A percentile compares a stretch with the other conserved stretches of the same genome.
phyloP scores from a whole-genome alignment of 2,329 filamentous ascomycete genomes.

The Talaromyces rugulosus region DNA sequence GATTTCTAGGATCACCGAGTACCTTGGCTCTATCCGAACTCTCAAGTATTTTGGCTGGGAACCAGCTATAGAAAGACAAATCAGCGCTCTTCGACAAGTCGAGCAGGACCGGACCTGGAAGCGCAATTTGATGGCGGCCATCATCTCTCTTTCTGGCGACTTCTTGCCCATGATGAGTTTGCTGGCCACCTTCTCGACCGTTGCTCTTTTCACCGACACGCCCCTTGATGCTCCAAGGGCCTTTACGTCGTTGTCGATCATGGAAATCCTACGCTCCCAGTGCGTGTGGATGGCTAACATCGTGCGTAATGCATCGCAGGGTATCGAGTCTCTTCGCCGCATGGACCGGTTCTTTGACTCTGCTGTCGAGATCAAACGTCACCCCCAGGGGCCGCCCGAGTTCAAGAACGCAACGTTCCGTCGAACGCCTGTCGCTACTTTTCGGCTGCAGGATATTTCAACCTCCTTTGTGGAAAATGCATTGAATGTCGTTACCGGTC shows the following conservation, averaged over 20 bases:
- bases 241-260: conserved; percentile 54
- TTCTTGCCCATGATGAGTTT: conserved; percentile 51
- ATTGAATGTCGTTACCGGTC: conserved; percentile 52
- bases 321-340: conserved; percentile 47
- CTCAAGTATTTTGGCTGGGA: conserved; percentile 63
- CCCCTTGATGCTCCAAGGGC: conserved; percentile 54
- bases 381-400: conserved; percentile 48
- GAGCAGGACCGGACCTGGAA: conserved; percentile 56
- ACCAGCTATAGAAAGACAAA: conserved; percentile 48
- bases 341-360: conserved; percentile 54
- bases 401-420: conserved; percentile 48
- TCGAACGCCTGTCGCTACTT: conserved; percentile 49
- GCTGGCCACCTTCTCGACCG: conserved; percentile 52
- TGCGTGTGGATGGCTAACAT: conserved; percentile 49
- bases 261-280: conserved; percentile 52
- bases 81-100: conserved; percentile 46
- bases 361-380: conserved; percentile 46
- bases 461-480: conserved; percentile 52
- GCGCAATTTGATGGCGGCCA: conserved; percentile 42
- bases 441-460: conserved; percentile 38
- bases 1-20: conserved; percentile 56
- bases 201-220: conserved; percentile 46
- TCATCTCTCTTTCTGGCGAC: conserved; percentile 48
- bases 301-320: conserved; percentile 40
- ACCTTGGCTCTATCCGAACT: conserved; percentile 54